Evolutionary conservation across 371 early-diverging fungal genomes (phyloP).

Genomic region (Mucor sp.): DNA sequence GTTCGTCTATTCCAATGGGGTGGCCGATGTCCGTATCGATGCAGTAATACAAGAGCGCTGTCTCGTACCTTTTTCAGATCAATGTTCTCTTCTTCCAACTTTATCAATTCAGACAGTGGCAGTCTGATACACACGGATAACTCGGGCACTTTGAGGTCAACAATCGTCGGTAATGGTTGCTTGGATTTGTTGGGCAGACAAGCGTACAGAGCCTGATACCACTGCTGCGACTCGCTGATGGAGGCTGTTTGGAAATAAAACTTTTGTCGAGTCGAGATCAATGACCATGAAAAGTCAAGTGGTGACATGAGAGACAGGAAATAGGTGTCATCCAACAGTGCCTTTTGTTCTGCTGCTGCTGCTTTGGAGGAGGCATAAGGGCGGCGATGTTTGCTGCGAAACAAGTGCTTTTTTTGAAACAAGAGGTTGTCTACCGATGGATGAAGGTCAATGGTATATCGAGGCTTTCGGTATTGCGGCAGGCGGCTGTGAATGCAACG

Average conservation of each 20-base stretch:
- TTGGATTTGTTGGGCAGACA: constrained; percentile 5
- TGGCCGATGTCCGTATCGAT: not conserved
- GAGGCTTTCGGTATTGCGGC: not conserved
- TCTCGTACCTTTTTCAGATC: constrained; percentile 6
- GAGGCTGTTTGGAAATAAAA: constrained; percentile 12
- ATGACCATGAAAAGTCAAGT: constrained; percentile 9
- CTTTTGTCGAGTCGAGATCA: not conserved
- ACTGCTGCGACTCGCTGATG: not conserved
- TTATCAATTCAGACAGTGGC: not conserved
- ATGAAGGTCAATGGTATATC: not conserved
- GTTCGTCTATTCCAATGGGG: constrained; percentile 9
- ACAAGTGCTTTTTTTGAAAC: not conserved
- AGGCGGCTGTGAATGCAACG: not conserved
- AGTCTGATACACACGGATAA: not conserved
- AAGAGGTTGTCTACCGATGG: not conserved
- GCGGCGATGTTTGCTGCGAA: not conserved
- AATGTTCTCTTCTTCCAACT: constrained; percentile 4
- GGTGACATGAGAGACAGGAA: not conserved
- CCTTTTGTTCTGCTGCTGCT: not conserved
- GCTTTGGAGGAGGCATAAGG: not conserved
- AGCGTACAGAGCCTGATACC: constrained; percentile 15
- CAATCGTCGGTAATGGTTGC: not conserved
- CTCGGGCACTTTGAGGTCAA: constrained; percentile 5
- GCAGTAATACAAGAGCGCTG: constrained; percentile 11
- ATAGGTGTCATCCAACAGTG: not conserved